Percentiles rank a stretch among this genome's conserved stretches.
Conservation (phyloP, 2,329 filamentous ascomycete species). For the Monosporascus sp. region DNA sequence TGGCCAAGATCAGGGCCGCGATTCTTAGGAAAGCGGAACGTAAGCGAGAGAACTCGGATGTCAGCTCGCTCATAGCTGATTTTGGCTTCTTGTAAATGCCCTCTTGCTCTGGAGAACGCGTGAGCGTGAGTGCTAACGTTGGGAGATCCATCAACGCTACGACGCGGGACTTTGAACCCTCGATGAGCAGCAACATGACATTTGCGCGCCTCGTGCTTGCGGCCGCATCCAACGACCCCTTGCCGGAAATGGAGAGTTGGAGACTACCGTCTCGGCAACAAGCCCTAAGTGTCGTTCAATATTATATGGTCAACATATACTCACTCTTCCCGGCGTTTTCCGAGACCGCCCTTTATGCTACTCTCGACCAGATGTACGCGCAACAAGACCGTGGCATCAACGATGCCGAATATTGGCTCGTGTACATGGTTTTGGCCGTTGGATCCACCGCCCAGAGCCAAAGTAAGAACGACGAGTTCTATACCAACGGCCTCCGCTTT, state of each 20-base stretch:
- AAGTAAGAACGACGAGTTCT: constrained; percentile 59
- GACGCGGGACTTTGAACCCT: constrained; percentile 86
- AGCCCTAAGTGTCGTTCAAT: constrained; percentile 65
- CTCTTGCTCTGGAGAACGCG: background rate
- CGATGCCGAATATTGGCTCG: constrained; percentile 74
- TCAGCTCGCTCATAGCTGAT: constrained; percentile 87
- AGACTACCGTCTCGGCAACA: constrained; percentile 66
- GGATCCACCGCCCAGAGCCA: constrained; percentile 69
- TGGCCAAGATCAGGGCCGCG: constrained; percentile 55
- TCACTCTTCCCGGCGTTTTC: constrained; percentile 76
- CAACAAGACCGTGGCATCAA: constrained; percentile 56
- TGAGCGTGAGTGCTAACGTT: constrained; percentile 7
- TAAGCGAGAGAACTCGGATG: constrained; percentile 71
- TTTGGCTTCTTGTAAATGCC: constrained; percentile 76
- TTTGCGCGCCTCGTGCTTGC: constrained; percentile 84
- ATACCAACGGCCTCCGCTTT: constrained; percentile 49
- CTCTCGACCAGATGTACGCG: constrained; percentile 77
- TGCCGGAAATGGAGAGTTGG: constrained; percentile 57
- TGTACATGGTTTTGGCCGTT: constrained; percentile 87
- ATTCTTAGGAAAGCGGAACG: constrained; percentile 61
- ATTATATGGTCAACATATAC: constrained; percentile 81
- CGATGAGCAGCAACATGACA: constrained; percentile 74
- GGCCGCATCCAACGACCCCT: constrained; percentile 68
- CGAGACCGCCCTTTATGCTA: constrained; percentile 70
- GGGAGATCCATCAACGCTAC: constrained; percentile 86